Evolutionary conservation across 2,329 filamentous ascomycete genomes (phyloP).

Genomic region (Salinomyces thailandicus): DNA sequence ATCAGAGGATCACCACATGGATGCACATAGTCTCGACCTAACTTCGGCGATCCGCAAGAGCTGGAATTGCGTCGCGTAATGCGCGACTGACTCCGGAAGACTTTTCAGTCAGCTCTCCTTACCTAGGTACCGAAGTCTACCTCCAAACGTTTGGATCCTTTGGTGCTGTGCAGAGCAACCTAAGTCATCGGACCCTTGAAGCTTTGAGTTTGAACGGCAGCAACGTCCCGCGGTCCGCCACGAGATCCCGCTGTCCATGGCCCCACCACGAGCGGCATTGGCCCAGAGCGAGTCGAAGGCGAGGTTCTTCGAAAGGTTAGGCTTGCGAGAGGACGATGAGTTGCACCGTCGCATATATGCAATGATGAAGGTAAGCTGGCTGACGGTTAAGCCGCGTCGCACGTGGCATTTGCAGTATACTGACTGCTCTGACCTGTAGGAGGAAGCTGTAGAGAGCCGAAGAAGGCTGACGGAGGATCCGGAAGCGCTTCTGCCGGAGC

Average conservation of each 20-base stretch:
- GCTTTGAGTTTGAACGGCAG: not conserved
- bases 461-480: slow-evolving; percentile 31
- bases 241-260: slow-evolving; percentile 5
- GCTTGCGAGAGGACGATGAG: slow-evolving; percentile 29
- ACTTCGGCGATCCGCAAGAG: not conserved
- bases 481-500: slow-evolving; percentile 30
- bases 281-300: slow-evolving; percentile 37
- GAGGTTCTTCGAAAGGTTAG: slow-evolving; percentile 33
- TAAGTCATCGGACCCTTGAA: not conserved
- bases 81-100: not conserved
- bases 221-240: not conserved
- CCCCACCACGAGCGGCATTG: slow-evolving; percentile 23
- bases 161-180: not conserved
- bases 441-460: slow-evolving; percentile 34
- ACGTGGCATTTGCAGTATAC: no score
- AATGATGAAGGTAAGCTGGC: slow-evolving; percentile 37
- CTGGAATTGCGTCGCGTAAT: not conserved
- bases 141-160: not conserved
- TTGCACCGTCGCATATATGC: slow-evolving; percentile 30
- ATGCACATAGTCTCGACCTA: not conserved
- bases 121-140: not conserved
- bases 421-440: slow-evolving; percentile 22
- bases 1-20: not conserved
- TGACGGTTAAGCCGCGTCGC: no score
- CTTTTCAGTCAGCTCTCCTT: not conserved